A percentile compares a stretch with the other conserved stretches of the same genome.
Evolutionary conservation across 495 filamentous ascomycete genomes (phyloP).

Genomic region (Xylaria bambusicola): DNA sequence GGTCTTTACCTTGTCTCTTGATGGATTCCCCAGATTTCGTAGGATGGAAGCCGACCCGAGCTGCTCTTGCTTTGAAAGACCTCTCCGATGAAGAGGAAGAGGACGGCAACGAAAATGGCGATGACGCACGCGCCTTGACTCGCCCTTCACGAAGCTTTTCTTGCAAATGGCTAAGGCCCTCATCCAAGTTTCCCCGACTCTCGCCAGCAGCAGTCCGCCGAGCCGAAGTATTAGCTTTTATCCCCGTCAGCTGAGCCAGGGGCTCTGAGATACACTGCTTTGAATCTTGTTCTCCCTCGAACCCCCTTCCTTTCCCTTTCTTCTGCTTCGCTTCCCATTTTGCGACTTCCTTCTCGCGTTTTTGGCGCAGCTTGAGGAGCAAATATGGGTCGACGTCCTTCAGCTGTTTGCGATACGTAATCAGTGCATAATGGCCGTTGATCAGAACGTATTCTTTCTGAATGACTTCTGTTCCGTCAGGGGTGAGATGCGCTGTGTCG

Average conservation of each 20-base stretch:
- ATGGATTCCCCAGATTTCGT: no score
- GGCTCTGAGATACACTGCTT: no score
- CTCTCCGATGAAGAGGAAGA: no score
- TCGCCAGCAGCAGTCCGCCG: no score
- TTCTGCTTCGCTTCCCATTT: not conserved
- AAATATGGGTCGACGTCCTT: slow-evolving; percentile 2
- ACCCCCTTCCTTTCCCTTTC: not conserved
- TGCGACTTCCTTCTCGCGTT: not conserved
- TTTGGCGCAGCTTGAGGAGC: not conserved
- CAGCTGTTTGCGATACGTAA: not conserved
- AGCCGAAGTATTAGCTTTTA: not conserved
- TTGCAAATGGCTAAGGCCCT: no score
- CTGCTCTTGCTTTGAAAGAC: no score
- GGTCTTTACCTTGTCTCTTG: not conserved
- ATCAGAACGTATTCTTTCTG: slow-evolving; percentile 1
- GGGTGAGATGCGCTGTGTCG: not conserved
- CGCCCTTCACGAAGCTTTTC: no score
- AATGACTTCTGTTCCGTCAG: slow-evolving; percentile 4
- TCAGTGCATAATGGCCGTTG: slow-evolving; percentile 1
- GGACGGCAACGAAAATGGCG: no score
- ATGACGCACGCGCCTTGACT: no score
- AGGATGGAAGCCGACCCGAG: no score
- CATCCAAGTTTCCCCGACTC: no score
- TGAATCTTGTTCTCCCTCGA: no score
- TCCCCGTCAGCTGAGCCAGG: not conserved